These are phyloP conservation scores for Tylopilus balloui DNA, from an alignment of 768 basidiomycete genomes.

Conservation along the genomic window DNA sequence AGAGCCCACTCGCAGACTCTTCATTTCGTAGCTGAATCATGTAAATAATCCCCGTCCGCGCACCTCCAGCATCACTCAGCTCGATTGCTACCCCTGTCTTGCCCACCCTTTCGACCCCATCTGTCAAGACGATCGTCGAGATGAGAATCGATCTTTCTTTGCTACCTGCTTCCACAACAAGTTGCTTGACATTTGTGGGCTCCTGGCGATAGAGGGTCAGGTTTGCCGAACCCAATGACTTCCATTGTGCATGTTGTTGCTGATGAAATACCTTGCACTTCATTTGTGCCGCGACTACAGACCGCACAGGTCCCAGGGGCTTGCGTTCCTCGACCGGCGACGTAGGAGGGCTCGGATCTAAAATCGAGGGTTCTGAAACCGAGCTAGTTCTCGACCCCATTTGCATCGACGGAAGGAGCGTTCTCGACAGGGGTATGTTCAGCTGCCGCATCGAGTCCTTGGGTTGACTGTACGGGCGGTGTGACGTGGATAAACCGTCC, in stretches of 20 bases:
- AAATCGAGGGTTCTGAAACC: slow-evolving; percentile 47
- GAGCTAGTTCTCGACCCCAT: slow-evolving; percentile 49
- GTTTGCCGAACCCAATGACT: slow-evolving; percentile 82
- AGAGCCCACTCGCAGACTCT: slow-evolving; percentile 76
- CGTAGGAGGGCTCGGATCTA: slow-evolving; percentile 77
- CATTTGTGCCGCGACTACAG: slow-evolving; percentile 83
- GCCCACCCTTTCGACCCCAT: slow-evolving; percentile 97
- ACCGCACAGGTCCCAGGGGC: slow-evolving; percentile 63
- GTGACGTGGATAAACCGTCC: slow-evolving; percentile 31
- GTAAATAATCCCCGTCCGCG: slow-evolving; percentile 89
- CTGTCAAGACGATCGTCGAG: slow-evolving; percentile 91
- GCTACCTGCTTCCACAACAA: slow-evolving; percentile 87
- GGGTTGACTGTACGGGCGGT: slow-evolving; percentile 19
- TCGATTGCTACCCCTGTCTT: slow-evolving; percentile 98
- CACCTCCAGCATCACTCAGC: slow-evolving; percentile 79
- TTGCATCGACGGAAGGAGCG: slow-evolving; percentile 62
- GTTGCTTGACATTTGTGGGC: slow-evolving; percentile 89
- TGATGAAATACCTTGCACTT: slow-evolving; percentile 98
- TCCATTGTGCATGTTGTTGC: slow-evolving; percentile 97
- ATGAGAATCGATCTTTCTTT: slow-evolving; percentile 76
- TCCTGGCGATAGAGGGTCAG: slow-evolving; percentile 82
- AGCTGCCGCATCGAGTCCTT: slow-evolving; percentile 16
- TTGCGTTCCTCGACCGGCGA: slow-evolving; percentile 65
- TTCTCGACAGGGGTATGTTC: slow-evolving; percentile 42
- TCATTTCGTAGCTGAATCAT: slow-evolving; percentile 97